Evolutionary conservation across 1,284 basidiomycete genomes (phyloP).

Genomic region (Exobasidium rhododendri): DNA sequence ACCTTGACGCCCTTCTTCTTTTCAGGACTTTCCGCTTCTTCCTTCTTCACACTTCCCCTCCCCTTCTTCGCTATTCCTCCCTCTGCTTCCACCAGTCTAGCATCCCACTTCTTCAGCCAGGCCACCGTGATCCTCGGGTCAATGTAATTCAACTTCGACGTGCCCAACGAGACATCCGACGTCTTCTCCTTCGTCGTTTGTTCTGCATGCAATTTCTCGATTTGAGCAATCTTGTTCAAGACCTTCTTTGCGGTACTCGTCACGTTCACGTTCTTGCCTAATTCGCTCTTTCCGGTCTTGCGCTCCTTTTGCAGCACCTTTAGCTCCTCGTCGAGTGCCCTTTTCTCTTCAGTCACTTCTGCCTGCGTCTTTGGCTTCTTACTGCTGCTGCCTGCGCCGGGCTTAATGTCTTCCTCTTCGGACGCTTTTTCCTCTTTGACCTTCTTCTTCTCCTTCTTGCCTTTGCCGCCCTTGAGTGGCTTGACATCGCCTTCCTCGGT

Average conservation of each 20-base stretch:
- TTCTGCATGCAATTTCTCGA: constrained; percentile 50
- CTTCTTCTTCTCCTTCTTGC: constrained; percentile 28
- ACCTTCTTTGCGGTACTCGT: constrained; percentile 66
- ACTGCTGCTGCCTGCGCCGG: constrained; percentile 21
- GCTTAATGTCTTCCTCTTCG: constrained; percentile 30
- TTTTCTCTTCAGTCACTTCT: constrained; percentile 28
- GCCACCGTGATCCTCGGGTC: constrained; percentile 53
- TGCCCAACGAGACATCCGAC: constrained; percentile 49
- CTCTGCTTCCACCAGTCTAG: constrained; percentile 28
- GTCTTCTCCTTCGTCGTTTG: constrained; percentile 50
- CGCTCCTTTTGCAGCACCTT: constrained; percentile 76
- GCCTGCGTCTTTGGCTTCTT: constrained; percentile 32
- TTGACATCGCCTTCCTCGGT: constrained; percentile 20
- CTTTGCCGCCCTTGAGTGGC: constrained; percentile 5
- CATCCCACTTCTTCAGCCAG: constrained; percentile 54
- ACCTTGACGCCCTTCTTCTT: constrained; percentile 22
- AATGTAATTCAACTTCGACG: constrained; percentile 55
- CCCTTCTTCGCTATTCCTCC: constrained; percentile 17
- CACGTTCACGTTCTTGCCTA: constrained; percentile 55
- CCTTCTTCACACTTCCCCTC: constrained; percentile 31
- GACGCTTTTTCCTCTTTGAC: constrained; percentile 35
- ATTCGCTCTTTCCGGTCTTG: constrained; percentile 67
- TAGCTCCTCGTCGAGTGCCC: constrained; percentile 61
- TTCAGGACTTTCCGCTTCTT: constrained; percentile 31
- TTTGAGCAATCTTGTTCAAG: constrained; percentile 51